These are phyloP conservation scores for Penicillium dipodomyicola DNA, from an alignment of 495 filamentous ascomycete genomes.

Conservation along the genomic window DNA sequence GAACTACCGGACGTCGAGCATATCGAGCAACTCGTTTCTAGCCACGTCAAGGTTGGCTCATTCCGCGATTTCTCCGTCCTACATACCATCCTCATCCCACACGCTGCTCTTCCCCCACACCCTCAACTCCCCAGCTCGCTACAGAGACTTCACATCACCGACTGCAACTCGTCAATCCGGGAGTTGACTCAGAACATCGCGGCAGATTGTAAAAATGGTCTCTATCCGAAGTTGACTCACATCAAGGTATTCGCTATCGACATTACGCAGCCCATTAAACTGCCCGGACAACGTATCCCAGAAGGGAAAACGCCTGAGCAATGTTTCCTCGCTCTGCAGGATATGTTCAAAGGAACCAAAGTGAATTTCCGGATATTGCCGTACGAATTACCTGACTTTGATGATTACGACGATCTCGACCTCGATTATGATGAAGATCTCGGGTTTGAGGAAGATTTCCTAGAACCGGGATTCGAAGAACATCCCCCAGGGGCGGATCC, in stretches of 20 bases:
- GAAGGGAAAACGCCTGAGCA: slow-evolving; percentile 23
- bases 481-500: not conserved
- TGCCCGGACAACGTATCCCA: slow-evolving; percentile 22
- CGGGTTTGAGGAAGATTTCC: not conserved
- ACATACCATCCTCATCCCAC: slow-evolving; percentile 18
- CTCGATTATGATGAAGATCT: slow-evolving; percentile 10
- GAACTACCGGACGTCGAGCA: slow-evolving; percentile 1
- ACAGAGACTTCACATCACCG: slow-evolving; percentile 16
- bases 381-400: slow-evolving; percentile 7
- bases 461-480: not conserved
- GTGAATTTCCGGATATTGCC: slow-evolving; percentile 24
- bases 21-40: slow-evolving; percentile 7
- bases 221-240: slow-evolving; percentile 18
- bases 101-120: slow-evolving; percentile 22
- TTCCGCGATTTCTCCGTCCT: slow-evolving; percentile 26
- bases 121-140: slow-evolving; percentile 25
- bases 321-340: slow-evolving; percentile 18
- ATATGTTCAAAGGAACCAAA: slow-evolving; percentile 23
- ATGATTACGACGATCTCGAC: slow-evolving; percentile 12
- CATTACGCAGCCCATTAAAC: slow-evolving; percentile 22
- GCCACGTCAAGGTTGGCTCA: slow-evolving; percentile 18
- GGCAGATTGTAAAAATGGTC: slow-evolving; percentile 18
- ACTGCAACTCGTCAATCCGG: slow-evolving; percentile 27
- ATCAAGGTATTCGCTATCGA: slow-evolving; percentile 22
- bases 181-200: slow-evolving; percentile 23